phyloP scores from a whole-genome alignment of 257 asterid species.

The Voacanga thouarsii region DNA sequence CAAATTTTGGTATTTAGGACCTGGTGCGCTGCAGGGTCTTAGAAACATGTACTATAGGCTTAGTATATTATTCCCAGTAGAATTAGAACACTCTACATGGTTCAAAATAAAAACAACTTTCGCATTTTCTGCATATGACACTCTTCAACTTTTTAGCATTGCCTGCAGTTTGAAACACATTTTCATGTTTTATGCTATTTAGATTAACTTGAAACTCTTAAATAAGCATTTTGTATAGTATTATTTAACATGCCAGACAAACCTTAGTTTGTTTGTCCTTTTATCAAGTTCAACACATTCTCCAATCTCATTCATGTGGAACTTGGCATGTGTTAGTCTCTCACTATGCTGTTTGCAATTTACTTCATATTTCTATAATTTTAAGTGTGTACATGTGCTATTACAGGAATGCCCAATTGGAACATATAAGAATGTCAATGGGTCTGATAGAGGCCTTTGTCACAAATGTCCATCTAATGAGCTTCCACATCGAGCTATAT shows the following conservation, averaged over 20 bases:
- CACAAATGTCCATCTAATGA: constrained; percentile 57
- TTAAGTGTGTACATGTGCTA: constrained; percentile 18
- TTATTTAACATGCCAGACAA: background rate
- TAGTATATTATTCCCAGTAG: background rate
- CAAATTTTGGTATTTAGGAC: constrained; percentile 13
- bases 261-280: background rate
- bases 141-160: background rate
- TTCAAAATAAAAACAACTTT: background rate
- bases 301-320: background rate
- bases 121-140: background rate
- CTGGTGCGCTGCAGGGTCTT: background rate
- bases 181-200: background rate
- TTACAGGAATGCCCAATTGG: constrained; percentile 92
- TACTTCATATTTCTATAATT: constrained; percentile 1
- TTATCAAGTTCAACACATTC: too few relatives aligned
- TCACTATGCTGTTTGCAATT: background rate
- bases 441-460: constrained; percentile 66
- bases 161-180: background rate
- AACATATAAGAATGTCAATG: constrained; percentile 72
- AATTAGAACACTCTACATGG: background rate
- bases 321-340: background rate
- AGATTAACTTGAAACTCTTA: background rate
- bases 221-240: background rate
- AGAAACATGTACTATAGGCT: background rate
- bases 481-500: constrained; percentile 73